A percentile compares a stretch with the other conserved stretches of the same genome.
Evolutionary conservation across 2,329 filamentous ascomycete species (phyloP).

Genomic region (Trichoderma gracile): DNA sequence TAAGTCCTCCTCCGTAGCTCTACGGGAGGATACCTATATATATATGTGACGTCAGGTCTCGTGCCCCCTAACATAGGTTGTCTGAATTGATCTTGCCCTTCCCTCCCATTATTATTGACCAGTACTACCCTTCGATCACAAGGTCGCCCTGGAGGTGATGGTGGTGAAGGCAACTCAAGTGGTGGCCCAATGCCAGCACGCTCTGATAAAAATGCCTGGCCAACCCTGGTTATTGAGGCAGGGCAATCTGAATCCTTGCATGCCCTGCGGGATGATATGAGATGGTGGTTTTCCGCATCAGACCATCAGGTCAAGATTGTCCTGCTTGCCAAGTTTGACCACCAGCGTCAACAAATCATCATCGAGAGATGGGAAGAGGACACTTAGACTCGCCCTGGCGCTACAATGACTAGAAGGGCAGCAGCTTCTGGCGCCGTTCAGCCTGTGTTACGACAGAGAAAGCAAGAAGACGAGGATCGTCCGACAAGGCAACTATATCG

Average conservation of each 20-base stretch:
- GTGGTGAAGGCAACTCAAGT: background rate
- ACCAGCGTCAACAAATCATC: background rate
- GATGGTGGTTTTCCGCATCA: constrained; percentile 1
- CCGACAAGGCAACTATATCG: too few relatives aligned
- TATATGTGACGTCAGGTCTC: too few relatives aligned
- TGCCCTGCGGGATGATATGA: background rate
- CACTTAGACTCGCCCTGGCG: background rate
- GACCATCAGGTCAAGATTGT: background rate
- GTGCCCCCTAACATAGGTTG: too few relatives aligned
- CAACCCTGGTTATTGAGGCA: background rate
- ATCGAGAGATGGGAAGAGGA: constrained; percentile 3
- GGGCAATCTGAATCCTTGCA: background rate
- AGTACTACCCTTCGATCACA: background rate
- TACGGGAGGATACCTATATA: too few relatives aligned
- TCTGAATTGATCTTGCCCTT: too few relatives aligned
- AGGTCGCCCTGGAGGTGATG: background rate
- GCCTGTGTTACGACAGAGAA: background rate
- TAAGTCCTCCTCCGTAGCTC: too few relatives aligned
- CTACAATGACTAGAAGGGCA: background rate
- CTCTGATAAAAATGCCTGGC: background rate
- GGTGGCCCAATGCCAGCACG: background rate
- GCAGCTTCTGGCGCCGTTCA: background rate
- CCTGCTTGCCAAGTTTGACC: background rate
- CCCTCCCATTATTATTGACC: too few relatives aligned
- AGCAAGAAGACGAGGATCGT: too few relatives aligned